Evolutionary conservation across 2,329 filamentous ascomycete species (phyloP).

Genomic region (Rutstroemia sp.): DNA sequence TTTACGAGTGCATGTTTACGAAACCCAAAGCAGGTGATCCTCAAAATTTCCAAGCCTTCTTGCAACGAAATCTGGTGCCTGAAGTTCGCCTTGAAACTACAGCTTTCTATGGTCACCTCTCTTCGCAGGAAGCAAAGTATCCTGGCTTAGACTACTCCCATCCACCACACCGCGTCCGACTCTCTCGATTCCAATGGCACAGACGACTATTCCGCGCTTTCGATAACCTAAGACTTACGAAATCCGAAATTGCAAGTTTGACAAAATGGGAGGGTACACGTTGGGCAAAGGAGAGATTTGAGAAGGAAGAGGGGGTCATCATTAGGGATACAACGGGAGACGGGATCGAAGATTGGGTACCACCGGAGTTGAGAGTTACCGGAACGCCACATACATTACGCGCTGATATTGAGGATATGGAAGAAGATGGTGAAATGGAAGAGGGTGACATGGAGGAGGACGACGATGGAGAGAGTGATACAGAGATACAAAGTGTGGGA

Average conservation of each 20-base stretch:
- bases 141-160: constrained; percentile 74
- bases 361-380: constrained; percentile 33
- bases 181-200: constrained; percentile 71
- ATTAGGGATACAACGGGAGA: constrained; percentile 68
- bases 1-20: constrained; percentile 68
- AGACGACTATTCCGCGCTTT: constrained; percentile 69
- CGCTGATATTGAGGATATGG: constrained; percentile 28
- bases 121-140: constrained; percentile 74
- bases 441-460: constrained; percentile 30
- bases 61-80: constrained; percentile 60
- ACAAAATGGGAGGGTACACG: constrained; percentile 80
- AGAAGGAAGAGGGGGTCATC: constrained; percentile 62
- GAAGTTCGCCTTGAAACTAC: constrained; percentile 71
- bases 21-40: constrained; percentile 61
- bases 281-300: constrained; percentile 75
- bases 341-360: constrained; percentile 56
- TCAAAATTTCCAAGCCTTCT: constrained; percentile 60
- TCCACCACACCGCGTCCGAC: constrained; percentile 65
- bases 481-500: constrained; percentile 51
- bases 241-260: constrained; percentile 60
- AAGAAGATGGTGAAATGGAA: constrained; percentile 27
- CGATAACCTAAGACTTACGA: constrained; percentile 60
- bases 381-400: constrained; percentile 12
- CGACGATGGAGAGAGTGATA: constrained; percentile 43
- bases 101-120: constrained; percentile 69